phyloP scores from a whole-genome alignment of 805 yeast genomes.

The Suhomyces emberorum region DNA sequence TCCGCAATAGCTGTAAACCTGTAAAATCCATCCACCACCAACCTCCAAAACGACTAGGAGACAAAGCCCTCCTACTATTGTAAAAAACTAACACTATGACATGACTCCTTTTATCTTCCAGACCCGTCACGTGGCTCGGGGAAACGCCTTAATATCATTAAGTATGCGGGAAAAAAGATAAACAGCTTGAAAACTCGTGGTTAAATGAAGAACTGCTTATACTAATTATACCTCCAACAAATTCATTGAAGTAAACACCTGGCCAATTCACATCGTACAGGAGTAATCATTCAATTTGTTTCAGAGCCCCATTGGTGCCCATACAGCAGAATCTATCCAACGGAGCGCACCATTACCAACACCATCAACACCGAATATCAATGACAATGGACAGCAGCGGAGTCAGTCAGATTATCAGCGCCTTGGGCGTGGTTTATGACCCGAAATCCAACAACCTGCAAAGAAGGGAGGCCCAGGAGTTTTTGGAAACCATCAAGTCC shows the following conservation, averaged over 20 bases:
- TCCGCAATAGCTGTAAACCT: no score
- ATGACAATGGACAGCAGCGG: conserved; percentile 63
- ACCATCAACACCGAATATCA: neutral
- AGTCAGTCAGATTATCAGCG: conserved; percentile 69
- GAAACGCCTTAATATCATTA: conserved; percentile 1
- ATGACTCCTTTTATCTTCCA: no score
- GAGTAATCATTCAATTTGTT: no score
- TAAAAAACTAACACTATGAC: no score
- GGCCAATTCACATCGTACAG: no score
- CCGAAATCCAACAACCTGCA: conserved; percentile 59
- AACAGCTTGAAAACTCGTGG: conserved; percentile 1
- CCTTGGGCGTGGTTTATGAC: conserved; percentile 71
- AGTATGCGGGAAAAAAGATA: conserved; percentile 7
- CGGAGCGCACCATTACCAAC: neutral
- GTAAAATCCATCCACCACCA: no score
- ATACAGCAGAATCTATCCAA: conserved; percentile 1
- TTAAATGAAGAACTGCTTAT: no score
- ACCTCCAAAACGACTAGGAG: no score
- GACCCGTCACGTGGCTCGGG: conserved; percentile 2
- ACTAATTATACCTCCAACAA: no score
- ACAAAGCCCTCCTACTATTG: no score
- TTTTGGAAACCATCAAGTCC: conserved; percentile 71
- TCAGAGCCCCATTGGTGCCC: no score
- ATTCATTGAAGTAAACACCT: no score
- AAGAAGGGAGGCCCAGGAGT: conserved; percentile 53